Evolutionary conservation across 306 rosid genomes (phyloP).

Genomic region (Luffa acutangula): DNA sequence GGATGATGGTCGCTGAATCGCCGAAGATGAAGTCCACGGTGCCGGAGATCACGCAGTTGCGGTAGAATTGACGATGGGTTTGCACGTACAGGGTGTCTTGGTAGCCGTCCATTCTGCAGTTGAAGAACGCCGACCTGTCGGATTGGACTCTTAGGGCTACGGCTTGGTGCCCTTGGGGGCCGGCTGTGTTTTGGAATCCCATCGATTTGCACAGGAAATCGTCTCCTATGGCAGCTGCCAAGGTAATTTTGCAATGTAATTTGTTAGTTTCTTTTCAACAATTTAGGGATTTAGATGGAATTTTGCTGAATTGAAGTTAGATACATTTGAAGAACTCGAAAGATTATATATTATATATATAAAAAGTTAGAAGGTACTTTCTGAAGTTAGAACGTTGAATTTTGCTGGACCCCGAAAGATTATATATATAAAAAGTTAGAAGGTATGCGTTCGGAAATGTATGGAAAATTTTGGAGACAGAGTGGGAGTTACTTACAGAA

Average conservation of each 20-base stretch:
- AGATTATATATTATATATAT: too few species aligned
- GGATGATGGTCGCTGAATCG: conserved; percentile 31
- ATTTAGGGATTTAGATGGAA: not conserved
- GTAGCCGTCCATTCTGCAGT: conserved; percentile 47
- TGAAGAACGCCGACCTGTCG: conserved; percentile 35
- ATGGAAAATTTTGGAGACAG: too few species aligned
- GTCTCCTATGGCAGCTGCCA: conserved; percentile 23
- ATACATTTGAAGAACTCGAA: too few species aligned
- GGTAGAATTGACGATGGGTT: conserved; percentile 50
- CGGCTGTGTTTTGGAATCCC: conserved; percentile 60
- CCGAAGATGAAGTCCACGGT: conserved; percentile 77
- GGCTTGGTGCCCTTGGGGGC: conserved; percentile 54
- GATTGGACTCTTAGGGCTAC: conserved; percentile 66
- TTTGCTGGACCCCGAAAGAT: too few species aligned
- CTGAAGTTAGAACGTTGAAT: too few species aligned
- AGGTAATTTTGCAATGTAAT: not conserved
- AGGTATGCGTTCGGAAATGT: too few species aligned
- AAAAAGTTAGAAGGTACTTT: too few species aligned
- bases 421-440: too few species aligned
- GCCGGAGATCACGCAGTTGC: conserved; percentile 69
- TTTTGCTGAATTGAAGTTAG: too few species aligned
- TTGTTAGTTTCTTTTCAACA: not conserved
- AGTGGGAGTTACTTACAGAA: conserved; percentile 22
- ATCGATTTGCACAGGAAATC: conserved; percentile 44
- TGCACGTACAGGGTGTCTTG: conserved; percentile 66